Evolutionary conservation across 1,284 basidiomycete genomes (phyloP).

Genomic region (Apiotrichum montevideense): DNA sequence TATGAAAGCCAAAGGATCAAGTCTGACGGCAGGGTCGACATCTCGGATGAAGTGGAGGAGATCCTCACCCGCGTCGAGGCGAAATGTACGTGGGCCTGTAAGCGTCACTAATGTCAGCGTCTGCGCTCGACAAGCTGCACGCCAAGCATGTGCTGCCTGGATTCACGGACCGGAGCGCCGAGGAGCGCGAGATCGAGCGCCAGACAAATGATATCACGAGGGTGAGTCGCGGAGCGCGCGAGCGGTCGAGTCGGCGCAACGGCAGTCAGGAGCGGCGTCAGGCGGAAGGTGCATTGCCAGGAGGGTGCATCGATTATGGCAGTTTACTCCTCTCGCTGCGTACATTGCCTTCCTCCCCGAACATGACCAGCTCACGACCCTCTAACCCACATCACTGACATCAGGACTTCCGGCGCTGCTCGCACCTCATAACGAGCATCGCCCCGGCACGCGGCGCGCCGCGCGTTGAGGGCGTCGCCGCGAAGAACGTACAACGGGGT

Average conservation of each 20-base stretch:
- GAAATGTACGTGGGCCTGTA: conserved; percentile 61
- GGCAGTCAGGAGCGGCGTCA: no score
- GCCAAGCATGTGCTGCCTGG: conserved; percentile 92
- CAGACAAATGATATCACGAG: conserved; percentile 82
- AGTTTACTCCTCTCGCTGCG: no score
- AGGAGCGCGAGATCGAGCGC: conserved; percentile 88
- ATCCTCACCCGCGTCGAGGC: conserved; percentile 61
- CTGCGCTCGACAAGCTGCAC: conserved; percentile 84
- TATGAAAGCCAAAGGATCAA: conserved; percentile 9
- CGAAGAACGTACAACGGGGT: conserved; percentile 93
- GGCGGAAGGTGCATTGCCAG: no score
- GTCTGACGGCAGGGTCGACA: conserved; percentile 65
- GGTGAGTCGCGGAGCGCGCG: conserved; percentile 48
- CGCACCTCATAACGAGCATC: conserved; percentile 59
- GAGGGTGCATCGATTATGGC: no score
- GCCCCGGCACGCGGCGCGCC: conserved; percentile 44
- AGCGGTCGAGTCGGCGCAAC: no score
- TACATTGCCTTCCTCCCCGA: no score
- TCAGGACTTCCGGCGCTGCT: conserved; percentile 79
- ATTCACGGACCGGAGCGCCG: conserved; percentile 85
- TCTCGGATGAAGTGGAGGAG: conserved; percentile 78
- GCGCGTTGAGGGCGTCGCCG: conserved; percentile 61
- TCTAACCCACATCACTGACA: no score
- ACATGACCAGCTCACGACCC: no score
- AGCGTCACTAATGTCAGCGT: conserved; percentile 47